Percentiles rank a stretch among this genome's conserved stretches.
phyloP scores from a whole-genome alignment of 148 eudicot genomes.

The Linanthus parryae region DNA sequence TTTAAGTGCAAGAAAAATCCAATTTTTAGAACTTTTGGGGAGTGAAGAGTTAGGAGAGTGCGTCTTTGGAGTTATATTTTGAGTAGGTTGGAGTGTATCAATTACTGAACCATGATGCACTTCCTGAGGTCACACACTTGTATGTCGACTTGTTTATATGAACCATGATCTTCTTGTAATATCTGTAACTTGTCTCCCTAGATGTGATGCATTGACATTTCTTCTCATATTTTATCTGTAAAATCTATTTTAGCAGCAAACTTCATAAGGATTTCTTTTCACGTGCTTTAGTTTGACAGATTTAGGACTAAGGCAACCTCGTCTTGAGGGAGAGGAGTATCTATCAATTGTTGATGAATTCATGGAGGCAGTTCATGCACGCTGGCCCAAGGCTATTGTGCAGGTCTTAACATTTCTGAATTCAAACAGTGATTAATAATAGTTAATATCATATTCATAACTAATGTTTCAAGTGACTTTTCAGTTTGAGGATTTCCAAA shows the following conservation, averaged over 20 bases:
- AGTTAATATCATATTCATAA: constrained; percentile 11
- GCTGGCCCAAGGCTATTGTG: constrained; percentile 99
- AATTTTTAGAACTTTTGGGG: too few species aligned
- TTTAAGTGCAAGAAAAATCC: too few species aligned
- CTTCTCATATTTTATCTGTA: neutral
- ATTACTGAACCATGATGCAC: too few species aligned
- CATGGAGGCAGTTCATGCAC: constrained; percentile 90
- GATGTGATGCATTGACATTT: too few species aligned
- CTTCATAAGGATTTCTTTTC: constrained; percentile 9
- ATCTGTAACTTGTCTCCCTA: too few species aligned
- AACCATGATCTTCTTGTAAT: too few species aligned
- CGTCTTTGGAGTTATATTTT: too few species aligned
- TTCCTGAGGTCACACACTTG: too few species aligned
- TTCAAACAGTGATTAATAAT: constrained; percentile 1
- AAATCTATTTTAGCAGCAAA: neutral
- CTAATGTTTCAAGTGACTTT: constrained; percentile 8
- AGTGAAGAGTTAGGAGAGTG: too few species aligned
- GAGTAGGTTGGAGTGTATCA: too few species aligned
- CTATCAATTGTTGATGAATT: constrained; percentile 81
- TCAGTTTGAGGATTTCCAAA: constrained; percentile 99
- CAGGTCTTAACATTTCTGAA: constrained; percentile 53
- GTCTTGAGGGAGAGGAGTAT: constrained; percentile 97
- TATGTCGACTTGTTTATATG: too few species aligned
- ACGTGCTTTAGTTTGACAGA: constrained; percentile 42
- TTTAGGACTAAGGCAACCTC: constrained; percentile 86